phyloP scores from a whole-genome alignment of 23 red algal species.

The Gracilaria domingensis region DNA sequence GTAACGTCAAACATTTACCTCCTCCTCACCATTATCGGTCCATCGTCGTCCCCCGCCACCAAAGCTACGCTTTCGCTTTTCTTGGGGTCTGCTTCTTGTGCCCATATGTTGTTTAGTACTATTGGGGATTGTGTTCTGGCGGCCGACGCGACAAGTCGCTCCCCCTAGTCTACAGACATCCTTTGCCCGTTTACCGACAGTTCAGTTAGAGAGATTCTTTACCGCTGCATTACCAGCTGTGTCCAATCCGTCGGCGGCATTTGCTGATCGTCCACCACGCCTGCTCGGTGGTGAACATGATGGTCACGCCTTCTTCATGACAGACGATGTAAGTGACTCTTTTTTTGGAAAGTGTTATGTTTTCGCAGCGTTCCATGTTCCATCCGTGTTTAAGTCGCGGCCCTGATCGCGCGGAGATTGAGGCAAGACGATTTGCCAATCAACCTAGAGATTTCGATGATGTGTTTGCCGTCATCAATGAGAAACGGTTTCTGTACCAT shows the following conservation, averaged over 20 bases:
- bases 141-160: background rate
- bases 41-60: background rate
- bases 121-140: background rate
- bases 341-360: conserved; percentile 55
- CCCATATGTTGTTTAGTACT: background rate
- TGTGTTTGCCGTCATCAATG: conserved; percentile 46
- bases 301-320: conserved; percentile 30
- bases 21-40: background rate
- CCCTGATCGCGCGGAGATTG: conserved; percentile 53
- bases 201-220: conserved; percentile 22
- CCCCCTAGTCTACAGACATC: background rate
- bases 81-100: background rate
- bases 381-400: conserved; percentile 52
- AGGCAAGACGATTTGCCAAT: conserved; percentile 44
- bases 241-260: conserved; percentile 17
- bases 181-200: background rate
- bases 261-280: conserved; percentile 34
- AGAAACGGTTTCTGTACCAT: conserved; percentile 49
- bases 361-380: conserved; percentile 27
- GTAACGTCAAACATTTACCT: background rate
- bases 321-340: conserved; percentile 20
- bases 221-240: conserved; percentile 11
- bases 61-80: background rate
- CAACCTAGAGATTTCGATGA: conserved; percentile 72
- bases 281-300: background rate